Evolutionary conservation across 1,284 basidiomycete genomes (phyloP), one percentile per base, ranked within the genome.

Genomic region (Ustanciosporium gigantosporum): DNA sequence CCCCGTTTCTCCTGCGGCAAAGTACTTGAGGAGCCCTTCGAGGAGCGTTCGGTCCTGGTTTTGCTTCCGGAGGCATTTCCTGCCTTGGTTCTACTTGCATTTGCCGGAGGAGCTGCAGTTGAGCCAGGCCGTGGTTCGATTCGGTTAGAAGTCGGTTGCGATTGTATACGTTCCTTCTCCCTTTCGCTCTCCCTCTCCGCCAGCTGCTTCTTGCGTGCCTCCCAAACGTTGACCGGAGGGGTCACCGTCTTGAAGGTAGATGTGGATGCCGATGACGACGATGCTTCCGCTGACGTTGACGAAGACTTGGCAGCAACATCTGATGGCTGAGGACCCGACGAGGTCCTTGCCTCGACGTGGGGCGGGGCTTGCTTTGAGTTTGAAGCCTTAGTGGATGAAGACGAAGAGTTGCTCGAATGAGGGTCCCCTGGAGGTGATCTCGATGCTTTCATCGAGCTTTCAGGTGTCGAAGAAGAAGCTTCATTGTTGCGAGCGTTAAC

Each of bases 211-310:
- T 55, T 44, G 5, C 68, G 40, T 13, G 49, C 59, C 27, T 71
- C 68, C 68, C 68, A 71, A 14, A 71, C 46, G 31, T 71, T 71
- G 39, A 66, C 38, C 1, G 50, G 25, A 11, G 65, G 53, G 3
- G 22, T 46, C 11, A 40, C 27, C 25, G 16, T 32, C 25, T 46
- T 32, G 3, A 16, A 19, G n/a, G n/a, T n/a, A n/a, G n/a, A n/a
- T n/a, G n/a, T n/a, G n/a, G n/a, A n/a, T n/a, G n/a, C 17, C n/a
- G 43, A 20, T 19, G 37, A n/a, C 6, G 27, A 36, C 9, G 20
- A 21, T 27, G n/a, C 37, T 4, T 19, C 49, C 23, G 16, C 17
- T 19, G 27, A n/a, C n/a, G 27, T 11, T 29, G 27, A 29, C 9
- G 27, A 9, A 35, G 17, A 11, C 8, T 9, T 35, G 32, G 32